These are phyloP conservation scores for Trametes punicea DNA, from an alignment of 768 basidiomycete genomes.

Conservation along the genomic window DNA sequence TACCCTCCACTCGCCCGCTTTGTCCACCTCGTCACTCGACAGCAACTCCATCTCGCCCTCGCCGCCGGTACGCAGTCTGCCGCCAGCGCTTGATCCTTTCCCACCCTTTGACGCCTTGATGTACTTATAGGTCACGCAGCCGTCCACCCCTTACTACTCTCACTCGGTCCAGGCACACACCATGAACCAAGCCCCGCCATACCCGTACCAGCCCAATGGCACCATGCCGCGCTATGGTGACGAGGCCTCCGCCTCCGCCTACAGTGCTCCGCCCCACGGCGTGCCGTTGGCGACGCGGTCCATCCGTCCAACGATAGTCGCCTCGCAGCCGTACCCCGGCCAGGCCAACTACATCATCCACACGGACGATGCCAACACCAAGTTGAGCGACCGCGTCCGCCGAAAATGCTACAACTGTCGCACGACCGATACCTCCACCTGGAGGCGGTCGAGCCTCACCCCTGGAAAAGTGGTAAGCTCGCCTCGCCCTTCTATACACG, in stretches of 20 bases:
- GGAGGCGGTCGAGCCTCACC: slow-evolving; percentile 72
- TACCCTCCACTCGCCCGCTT: slow-evolving; percentile 54
- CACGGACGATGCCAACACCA: slow-evolving; percentile 80
- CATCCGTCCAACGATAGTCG: slow-evolving; percentile 24
- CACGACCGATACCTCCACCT: slow-evolving; percentile 81
- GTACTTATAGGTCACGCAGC: slow-evolving; percentile 25
- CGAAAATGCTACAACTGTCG: slow-evolving; percentile 82
- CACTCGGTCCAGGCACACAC: slow-evolving; percentile 16
- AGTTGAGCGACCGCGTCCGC: slow-evolving; percentile 73
- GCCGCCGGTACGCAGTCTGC: slow-evolving; percentile 38
- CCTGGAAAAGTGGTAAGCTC: slow-evolving; percentile 70
- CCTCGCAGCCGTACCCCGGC: slow-evolving; percentile 36
- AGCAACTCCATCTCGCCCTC: slow-evolving; percentile 58
- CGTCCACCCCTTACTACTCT: slow-evolving; percentile 21
- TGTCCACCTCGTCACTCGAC: slow-evolving; percentile 57
- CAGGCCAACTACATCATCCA: slow-evolving; percentile 42
- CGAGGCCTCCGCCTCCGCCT: slow-evolving; percentile 13
- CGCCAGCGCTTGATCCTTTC: slow-evolving; percentile 32
- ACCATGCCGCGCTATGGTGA: slow-evolving; percentile 14
- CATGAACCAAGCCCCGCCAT: slow-evolving; percentile 17
- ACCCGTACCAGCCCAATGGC: slow-evolving; percentile 20
- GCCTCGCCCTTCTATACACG: not conserved
- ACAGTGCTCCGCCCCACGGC: slow-evolving; percentile 25
- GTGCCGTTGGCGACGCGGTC: slow-evolving; percentile 26
- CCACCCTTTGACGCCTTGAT: slow-evolving; percentile 40